Evolutionary conservation across 768 basidiomycete genomes (phyloP).

Genomic region (Macrolepiota fuliginosa): DNA sequence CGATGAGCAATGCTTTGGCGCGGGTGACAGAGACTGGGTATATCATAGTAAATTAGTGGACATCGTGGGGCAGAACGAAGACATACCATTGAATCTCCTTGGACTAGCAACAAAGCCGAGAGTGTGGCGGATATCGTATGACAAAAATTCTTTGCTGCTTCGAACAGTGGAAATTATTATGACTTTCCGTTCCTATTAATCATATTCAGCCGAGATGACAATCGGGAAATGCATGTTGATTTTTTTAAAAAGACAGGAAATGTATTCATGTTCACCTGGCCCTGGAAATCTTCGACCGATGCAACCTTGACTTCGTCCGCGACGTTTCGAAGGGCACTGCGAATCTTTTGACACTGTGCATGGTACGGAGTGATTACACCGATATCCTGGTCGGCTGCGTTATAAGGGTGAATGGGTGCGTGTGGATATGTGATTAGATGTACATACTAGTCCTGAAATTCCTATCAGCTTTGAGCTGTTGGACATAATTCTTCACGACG

Average conservation of each 20-base stretch:
- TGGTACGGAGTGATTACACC: conserved; percentile 62
- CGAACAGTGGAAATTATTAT: conserved; percentile 58
- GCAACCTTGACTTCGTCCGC: conserved; percentile 52
- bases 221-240: no score
- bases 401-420: neutral
- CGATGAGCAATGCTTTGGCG: conserved; percentile 55
- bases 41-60: neutral
- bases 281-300: conserved; percentile 65
- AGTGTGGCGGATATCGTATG: conserved; percentile 51
- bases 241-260: no score
- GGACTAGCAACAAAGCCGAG: conserved; percentile 57
- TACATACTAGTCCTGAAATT: conserved; percentile 40
- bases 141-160: conserved; percentile 49
- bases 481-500: conserved; percentile 50
- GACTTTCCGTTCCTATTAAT: conserved; percentile 45
- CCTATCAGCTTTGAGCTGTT: conserved; percentile 31
- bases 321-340: conserved; percentile 29
- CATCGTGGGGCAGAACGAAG: neutral
- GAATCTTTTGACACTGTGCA: conserved; percentile 51
- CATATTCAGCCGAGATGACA: no score
- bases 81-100: conserved; percentile 46
- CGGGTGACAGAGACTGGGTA: conserved; percentile 38
- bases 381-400: conserved; percentile 49
- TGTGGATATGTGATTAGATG: neutral
- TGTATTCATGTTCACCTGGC: conserved; percentile 34